Percentiles rank a stretch among this genome's conserved stretches.
phyloP scores from a whole-genome alignment of 495 filamentous ascomycete genomes.

The Penicillium cataractarum region DNA sequence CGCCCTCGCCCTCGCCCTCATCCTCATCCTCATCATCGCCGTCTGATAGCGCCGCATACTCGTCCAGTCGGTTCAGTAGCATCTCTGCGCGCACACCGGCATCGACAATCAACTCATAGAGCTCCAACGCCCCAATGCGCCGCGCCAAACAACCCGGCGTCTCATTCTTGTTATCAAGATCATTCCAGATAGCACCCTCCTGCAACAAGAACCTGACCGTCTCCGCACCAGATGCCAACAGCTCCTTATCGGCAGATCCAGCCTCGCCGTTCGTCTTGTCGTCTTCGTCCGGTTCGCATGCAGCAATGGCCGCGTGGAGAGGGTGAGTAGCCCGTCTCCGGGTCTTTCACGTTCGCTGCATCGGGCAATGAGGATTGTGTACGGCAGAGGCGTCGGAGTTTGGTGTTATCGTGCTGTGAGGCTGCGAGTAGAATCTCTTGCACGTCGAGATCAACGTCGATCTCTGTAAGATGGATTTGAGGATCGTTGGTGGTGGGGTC shows the following conservation, averaged over 20 bases:
- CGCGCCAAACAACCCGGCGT: constrained; percentile 89
- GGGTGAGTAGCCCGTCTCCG: constrained; percentile 82
- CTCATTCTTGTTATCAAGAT: constrained; percentile 80
- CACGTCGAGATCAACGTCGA: constrained; percentile 48
- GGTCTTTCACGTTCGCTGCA: constrained; percentile 77
- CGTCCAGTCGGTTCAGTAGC: constrained; percentile 73
- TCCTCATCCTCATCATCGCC: constrained; percentile 35
- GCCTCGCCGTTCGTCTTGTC: constrained; percentile 31
- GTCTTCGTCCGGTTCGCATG: constrained; percentile 64
- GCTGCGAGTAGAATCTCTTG: constrained; percentile 75
- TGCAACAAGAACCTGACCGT: constrained; percentile 78
- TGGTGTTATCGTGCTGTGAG: constrained; percentile 76
- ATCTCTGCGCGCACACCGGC: constrained; percentile 92
- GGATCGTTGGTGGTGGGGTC: constrained; percentile 33
- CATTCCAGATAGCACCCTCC: constrained; percentile 96
- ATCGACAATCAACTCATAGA: constrained; percentile 87
- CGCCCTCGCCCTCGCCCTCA: constrained; percentile 47
- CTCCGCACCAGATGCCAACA: constrained; percentile 59
- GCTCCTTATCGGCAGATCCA: constrained; percentile 34
- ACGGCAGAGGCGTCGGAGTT: constrained; percentile 75
- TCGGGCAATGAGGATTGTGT: constrained; percentile 50
- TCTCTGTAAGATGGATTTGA: constrained; percentile 28
- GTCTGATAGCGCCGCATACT: constrained; percentile 73
- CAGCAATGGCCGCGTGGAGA: constrained; percentile 89
- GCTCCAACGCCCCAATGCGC: constrained; percentile 65